phyloP scores from a whole-genome alignment of 768 basidiomycete species.

The Hericium rajendrae region DNA sequence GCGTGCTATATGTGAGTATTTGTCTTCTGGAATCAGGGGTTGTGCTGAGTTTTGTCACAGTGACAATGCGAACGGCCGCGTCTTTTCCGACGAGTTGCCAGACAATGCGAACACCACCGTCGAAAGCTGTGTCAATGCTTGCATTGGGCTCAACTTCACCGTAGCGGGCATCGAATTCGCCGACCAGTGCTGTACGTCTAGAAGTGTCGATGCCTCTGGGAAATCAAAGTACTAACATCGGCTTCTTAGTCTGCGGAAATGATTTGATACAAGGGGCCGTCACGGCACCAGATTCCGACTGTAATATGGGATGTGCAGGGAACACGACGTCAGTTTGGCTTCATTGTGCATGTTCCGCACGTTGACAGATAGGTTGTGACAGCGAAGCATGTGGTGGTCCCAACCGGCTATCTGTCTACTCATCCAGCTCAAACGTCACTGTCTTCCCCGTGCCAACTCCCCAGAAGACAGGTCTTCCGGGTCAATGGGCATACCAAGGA shows the following conservation, averaged over 20 bases:
- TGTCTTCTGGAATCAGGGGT: background rate
- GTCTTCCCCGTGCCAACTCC: constrained; percentile 49
- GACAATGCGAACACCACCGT: constrained; percentile 40
- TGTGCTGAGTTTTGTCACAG: constrained; percentile 6
- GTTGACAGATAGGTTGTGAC: constrained; percentile 3
- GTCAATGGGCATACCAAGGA: constrained; percentile 54
- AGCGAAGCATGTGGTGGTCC: constrained; percentile 69
- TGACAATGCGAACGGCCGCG: constrained; percentile 58
- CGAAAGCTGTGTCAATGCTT: constrained; percentile 51
- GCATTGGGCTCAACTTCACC: constrained; percentile 45
- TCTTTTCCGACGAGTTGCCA: constrained; percentile 35
- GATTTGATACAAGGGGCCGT: constrained; percentile 53
- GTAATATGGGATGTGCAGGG: constrained; percentile 70
- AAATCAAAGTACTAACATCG: background rate
- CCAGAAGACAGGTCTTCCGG: constrained; percentile 49
- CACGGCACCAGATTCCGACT: constrained; percentile 36
- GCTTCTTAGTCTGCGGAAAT: constrained; percentile 56
- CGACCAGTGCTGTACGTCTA: constrained; percentile 36
- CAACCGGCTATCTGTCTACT: constrained; percentile 63
- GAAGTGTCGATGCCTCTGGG: background rate
- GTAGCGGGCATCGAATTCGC: constrained; percentile 65
- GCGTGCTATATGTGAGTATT: constrained; percentile 41
- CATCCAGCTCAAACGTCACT: constrained; percentile 38
- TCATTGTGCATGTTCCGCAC: background rate
- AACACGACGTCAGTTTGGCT: constrained; percentile 41